Evolutionary conservation across 495 filamentous ascomycete species (phyloP).

Genomic region (Xeromyces bisporus): DNA sequence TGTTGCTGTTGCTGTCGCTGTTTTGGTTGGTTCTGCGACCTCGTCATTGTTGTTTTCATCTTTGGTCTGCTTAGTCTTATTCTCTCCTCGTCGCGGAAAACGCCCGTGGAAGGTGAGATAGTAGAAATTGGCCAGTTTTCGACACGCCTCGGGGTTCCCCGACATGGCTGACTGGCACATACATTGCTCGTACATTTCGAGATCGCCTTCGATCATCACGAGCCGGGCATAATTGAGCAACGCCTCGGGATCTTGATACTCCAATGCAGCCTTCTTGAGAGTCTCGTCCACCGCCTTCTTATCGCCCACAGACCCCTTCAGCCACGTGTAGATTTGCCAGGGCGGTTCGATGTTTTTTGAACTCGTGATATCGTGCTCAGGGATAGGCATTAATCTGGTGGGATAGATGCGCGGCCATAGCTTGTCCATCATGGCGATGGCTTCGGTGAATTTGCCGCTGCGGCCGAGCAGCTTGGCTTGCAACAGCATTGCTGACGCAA

Average conservation of each 20-base stretch:
- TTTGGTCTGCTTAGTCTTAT: background rate
- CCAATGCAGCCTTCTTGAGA: slow-evolving; percentile 11
- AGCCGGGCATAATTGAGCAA: slow-evolving; percentile 13
- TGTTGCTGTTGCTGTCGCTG: background rate
- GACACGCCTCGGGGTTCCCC: slow-evolving; percentile 12
- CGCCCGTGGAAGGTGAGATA: slow-evolving; percentile 14
- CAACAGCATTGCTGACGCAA: slow-evolving; percentile 16
- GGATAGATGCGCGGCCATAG: slow-evolving; percentile 11
- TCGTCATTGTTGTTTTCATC: background rate
- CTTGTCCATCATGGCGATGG: slow-evolving; percentile 11
- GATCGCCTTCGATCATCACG: slow-evolving; percentile 8
- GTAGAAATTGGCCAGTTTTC: slow-evolving; percentile 24
- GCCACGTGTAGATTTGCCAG: slow-evolving; percentile 12
- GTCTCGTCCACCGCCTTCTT: slow-evolving; percentile 4
- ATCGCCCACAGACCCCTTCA: slow-evolving; percentile 5
- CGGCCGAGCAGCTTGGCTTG: slow-evolving; percentile 14
- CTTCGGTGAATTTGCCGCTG: slow-evolving; percentile 9
- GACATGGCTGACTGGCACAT: slow-evolving; percentile 19
- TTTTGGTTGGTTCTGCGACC: background rate
- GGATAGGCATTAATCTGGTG: background rate
- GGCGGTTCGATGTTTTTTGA: slow-evolving; percentile 6
- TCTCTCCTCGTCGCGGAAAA: slow-evolving; percentile 11
- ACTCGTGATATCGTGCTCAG: slow-evolving; percentile 6
- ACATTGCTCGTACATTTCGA: slow-evolving; percentile 17
- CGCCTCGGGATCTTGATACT: slow-evolving; percentile 17